A percentile compares a stretch with the other conserved stretches of the same genome.
Evolutionary conservation across 768 basidiomycete genomes (phyloP).

Genomic region (Amylocystis lapponica): DNA sequence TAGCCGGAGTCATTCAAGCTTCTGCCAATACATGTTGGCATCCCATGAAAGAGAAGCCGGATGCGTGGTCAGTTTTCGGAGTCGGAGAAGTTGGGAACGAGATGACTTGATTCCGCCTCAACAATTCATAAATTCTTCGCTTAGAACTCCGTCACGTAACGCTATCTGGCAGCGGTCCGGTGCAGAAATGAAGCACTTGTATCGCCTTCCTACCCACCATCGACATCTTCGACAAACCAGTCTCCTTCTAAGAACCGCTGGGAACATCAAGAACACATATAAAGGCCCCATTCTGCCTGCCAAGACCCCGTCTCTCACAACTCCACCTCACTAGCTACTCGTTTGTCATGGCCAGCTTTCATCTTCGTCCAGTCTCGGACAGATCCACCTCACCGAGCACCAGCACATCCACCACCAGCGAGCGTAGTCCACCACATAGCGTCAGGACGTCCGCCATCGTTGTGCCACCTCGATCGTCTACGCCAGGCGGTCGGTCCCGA

Average conservation of each 20-base stretch:
- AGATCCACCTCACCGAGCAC: conserved; percentile 51
- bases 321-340: conserved; percentile 8
- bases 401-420: conserved; percentile 40
- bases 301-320: conserved; percentile 8
- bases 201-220: background rate
- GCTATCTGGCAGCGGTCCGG: conserved; percentile 6
- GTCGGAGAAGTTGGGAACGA: background rate
- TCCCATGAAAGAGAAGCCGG: background rate
- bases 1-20: background rate
- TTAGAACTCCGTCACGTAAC: conserved; percentile 5
- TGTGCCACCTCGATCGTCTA: too few relatives aligned
- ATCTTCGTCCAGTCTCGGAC: conserved; percentile 52
- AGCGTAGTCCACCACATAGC: conserved; percentile 28
- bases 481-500: conserved; percentile 14
- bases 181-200: background rate
- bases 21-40: conserved; percentile 1
- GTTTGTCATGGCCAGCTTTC: conserved; percentile 28
- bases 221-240: background rate
- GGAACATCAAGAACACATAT: conserved; percentile 3
- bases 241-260: background rate
- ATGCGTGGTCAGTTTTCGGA: too few relatives aligned
- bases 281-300: conserved; percentile 2
- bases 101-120: background rate
- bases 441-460: conserved; percentile 6
- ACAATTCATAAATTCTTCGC: background rate